These are phyloP conservation scores for Geranium rotundifolium DNA, from an alignment of 345 rosid genomes.

Conservation along the genomic window DNA sequence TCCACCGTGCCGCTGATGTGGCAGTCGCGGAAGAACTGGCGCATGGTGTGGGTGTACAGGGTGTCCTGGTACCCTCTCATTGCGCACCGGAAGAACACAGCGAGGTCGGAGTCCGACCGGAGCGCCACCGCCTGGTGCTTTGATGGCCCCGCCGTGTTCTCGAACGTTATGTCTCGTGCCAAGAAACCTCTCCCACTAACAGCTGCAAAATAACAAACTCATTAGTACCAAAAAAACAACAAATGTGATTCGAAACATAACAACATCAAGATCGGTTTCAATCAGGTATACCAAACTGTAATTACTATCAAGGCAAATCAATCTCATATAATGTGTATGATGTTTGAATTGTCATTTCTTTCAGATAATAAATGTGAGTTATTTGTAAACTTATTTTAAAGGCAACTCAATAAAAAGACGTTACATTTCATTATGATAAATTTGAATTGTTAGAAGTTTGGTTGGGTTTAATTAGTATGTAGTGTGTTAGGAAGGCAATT, in stretches of 20 bases:
- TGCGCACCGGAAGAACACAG: constrained; percentile 49
- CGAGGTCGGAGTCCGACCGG: constrained; percentile 65
- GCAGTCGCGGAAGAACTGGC: constrained; percentile 84
- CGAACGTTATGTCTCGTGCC: constrained; percentile 62
- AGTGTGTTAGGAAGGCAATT: too few species aligned
- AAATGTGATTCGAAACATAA: too few species aligned
- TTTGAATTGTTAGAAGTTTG: too few species aligned
- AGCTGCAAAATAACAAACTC: constrained; percentile 37
- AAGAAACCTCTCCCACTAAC: constrained; percentile 81
- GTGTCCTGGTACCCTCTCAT: constrained; percentile 78
- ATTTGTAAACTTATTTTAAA: not conserved
- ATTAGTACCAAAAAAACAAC: too few species aligned
- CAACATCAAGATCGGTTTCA: too few species aligned
- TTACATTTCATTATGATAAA: too few species aligned
- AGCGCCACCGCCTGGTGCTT: constrained; percentile 88
- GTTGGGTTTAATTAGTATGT: too few species aligned
- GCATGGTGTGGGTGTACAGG: constrained; percentile 74
- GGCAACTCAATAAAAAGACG: not conserved
- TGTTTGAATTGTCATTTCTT: too few species aligned
- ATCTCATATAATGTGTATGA: too few species aligned
- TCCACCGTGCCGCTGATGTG: constrained; percentile 71
- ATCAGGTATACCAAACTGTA: too few species aligned
- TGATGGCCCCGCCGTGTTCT: constrained; percentile 74
- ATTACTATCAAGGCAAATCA: too few species aligned
- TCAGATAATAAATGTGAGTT: not conserved